phyloP scores from a whole-genome alignment of 129 eudicot species.

The Apium graveolens region DNA sequence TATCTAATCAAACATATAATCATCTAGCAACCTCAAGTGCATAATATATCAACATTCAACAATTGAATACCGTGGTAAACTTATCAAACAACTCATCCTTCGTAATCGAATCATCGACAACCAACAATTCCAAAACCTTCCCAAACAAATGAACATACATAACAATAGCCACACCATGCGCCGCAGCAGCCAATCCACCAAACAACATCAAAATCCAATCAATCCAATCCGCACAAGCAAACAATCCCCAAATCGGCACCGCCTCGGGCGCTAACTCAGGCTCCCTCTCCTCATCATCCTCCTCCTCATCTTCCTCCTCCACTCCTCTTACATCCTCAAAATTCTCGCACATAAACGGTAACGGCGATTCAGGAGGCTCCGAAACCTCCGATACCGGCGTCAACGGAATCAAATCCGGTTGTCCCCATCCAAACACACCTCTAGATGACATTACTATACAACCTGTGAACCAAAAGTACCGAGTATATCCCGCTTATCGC shows the following conservation, averaged over 20 bases:
- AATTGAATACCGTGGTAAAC: constrained; percentile 26
- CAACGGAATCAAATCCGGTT: constrained; percentile 46
- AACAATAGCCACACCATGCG: constrained; percentile 45
- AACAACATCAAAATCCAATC: constrained; percentile 42
- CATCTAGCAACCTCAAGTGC: background rate
- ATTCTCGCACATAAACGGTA: constrained; percentile 24
- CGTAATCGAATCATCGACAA: constrained; percentile 13
- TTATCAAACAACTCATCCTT: constrained; percentile 25
- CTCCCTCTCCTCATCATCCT: constrained; percentile 23
- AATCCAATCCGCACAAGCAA: constrained; percentile 41
- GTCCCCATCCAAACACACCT: constrained; percentile 51
- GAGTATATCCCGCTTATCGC: too few relatives aligned
- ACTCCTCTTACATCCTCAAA: constrained; percentile 19
- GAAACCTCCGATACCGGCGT: constrained; percentile 62
- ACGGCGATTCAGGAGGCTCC: constrained; percentile 58
- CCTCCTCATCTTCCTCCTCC: constrained; percentile 16
- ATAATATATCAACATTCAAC: background rate
- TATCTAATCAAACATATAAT: too few relatives aligned
- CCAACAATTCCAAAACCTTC: constrained; percentile 32
- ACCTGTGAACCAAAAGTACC: background rate
- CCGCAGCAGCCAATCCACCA: constrained; percentile 46
- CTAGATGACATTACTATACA: constrained; percentile 11
- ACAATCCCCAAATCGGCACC: constrained; percentile 49
- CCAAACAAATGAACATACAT: constrained; percentile 50
- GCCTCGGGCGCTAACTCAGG: constrained; percentile 40